phyloP scores from a whole-genome alignment of 176 grass and related monocot genomes.

The Cenchrus fungigraminus region DNA sequence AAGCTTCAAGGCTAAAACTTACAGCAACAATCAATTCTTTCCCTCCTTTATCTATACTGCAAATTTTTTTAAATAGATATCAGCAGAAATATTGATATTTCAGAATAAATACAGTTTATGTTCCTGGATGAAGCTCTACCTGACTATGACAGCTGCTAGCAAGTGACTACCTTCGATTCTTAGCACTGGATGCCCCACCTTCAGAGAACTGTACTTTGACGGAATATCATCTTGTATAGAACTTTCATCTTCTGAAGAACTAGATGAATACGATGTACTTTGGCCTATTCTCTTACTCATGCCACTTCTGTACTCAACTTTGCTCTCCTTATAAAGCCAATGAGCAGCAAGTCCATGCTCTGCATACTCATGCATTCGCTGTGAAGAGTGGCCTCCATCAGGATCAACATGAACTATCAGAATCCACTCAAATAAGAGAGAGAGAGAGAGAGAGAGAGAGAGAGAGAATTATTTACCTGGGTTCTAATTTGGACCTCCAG shows the following conservation, averaged over 20 bases:
- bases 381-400: conserved; percentile 46
- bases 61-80: conserved; percentile 46
- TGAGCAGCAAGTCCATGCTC: conserved; percentile 95
- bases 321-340: conserved; percentile 98
- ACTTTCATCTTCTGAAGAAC: conserved; percentile 68
- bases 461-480: conserved; percentile 48
- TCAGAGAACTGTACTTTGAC: conserved; percentile 83
- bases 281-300: conserved; percentile 53
- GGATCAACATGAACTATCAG: conserved; percentile 32
- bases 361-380: conserved; percentile 96
- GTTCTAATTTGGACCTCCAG: conserved; percentile 98
- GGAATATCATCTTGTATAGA: conserved; percentile 56
- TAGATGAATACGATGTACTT: conserved; percentile 63
- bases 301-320: conserved; percentile 47
- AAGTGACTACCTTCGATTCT: conserved; percentile 90
- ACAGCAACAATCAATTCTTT: conserved; percentile 96
- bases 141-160: conserved; percentile 87
- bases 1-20: conserved; percentile 93
- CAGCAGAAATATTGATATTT: conserved; percentile 30
- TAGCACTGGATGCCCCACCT: conserved; percentile 89
- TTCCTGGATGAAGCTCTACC: conserved; percentile 53
- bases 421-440: conserved; percentile 37
- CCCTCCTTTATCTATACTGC: conserved; percentile 83
- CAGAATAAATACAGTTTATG: conserved; percentile 32
- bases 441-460: not conserved